Percentiles rank a stretch among this genome's conserved stretches.
phyloP scores from a whole-genome alignment of 176 grass and related monocot species.

The Aegilops longissima region DNA sequence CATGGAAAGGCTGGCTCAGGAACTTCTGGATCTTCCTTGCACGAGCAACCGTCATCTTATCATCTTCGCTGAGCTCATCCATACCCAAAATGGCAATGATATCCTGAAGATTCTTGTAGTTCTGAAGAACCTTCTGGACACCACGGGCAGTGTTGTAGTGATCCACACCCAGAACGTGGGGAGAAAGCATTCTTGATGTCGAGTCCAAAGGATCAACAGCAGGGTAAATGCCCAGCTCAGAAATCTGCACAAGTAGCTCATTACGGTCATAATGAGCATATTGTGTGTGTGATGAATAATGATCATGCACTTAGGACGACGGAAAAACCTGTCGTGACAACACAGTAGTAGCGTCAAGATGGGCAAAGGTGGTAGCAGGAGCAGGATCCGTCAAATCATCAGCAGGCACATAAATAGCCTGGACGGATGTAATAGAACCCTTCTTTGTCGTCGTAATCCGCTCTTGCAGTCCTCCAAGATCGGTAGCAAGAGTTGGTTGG shows the following conservation, averaged over 20 bases:
- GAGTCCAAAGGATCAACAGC: slow-evolving; percentile 91
- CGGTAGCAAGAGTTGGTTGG: slow-evolving; percentile 94
- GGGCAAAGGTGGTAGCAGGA: slow-evolving; percentile 91
- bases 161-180: slow-evolving; percentile 75
- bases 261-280: slow-evolving; percentile 21
- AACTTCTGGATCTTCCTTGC: slow-evolving; percentile 93
- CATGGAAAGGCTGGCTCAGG: slow-evolving; percentile 98
- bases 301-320: background rate
- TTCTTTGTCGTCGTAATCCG: slow-evolving; percentile 92
- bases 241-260: slow-evolving; percentile 56
- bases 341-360: slow-evolving; percentile 98
- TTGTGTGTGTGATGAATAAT: background rate
- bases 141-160: slow-evolving; percentile 98
- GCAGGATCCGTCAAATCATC: slow-evolving; percentile 99
- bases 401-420: slow-evolving; percentile 98
- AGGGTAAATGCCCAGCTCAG: slow-evolving; percentile 94
- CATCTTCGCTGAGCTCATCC: slow-evolving; percentile 97
- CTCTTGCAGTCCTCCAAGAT: slow-evolving; percentile 96
- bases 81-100: slow-evolving; percentile 98
- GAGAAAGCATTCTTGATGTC: slow-evolving; percentile 94
- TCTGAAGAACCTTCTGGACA: slow-evolving; percentile 99
- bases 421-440: slow-evolving; percentile 94
- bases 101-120: slow-evolving; percentile 99
- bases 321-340: slow-evolving; percentile 79
- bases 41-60: slow-evolving; percentile 87